Evolutionary conservation across 2,329 filamentous ascomycete species (phyloP), one percentile per base, ranked within the genome.

Genomic region (Diplodia mutila): DNA sequence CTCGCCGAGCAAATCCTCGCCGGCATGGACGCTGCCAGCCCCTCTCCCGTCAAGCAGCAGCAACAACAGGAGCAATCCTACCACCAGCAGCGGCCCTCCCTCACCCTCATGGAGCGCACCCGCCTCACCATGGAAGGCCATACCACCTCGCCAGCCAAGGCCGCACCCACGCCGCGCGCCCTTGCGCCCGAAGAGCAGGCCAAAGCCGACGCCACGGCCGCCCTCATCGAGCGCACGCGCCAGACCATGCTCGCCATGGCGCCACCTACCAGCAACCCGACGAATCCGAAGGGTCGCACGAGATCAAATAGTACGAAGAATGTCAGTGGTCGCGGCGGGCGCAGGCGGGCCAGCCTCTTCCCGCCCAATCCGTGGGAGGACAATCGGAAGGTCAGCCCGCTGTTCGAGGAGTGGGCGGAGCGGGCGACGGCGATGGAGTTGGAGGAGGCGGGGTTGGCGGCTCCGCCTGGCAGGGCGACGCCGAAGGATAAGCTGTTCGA

Each of bases 181-280:
- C 39, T 73, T 27, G 75, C 73, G 66, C 72, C 76, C 73, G 68
- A 72, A 67, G 71, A 27, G 51, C 75, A 73, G 34, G 68, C 68
- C 52, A 73, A 74, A 68, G 75, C 46, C 67, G 69, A 83, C 66
- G 73, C 69, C 14, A 73, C 73, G 69, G 67, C 73, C n/a, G 82
- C 90, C 0, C 72, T 79, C 42, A 86, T 90, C 4, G 93, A 96
- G 74, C 90, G 93, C 57, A 96, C 94, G 0, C 88, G 91, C 21
- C 84, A 93, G 65, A 93, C 92, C 21, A 94, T 97, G 89, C 87
- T 89, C 0, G 84, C 88, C 3, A 82, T 86, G 55, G 85, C 87
- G 1, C 3, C 46, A 14, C 42, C 66, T 7, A 46, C 18, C 42
- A 46, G 42, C 42, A 46, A 46, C 48, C 14, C 52, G 39, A 42